A percentile compares a stretch with the other conserved stretches of the same genome.
Conservation (phyloP, 768 basidiomycete species). For the Pleurotus cornucopiae region DNA sequence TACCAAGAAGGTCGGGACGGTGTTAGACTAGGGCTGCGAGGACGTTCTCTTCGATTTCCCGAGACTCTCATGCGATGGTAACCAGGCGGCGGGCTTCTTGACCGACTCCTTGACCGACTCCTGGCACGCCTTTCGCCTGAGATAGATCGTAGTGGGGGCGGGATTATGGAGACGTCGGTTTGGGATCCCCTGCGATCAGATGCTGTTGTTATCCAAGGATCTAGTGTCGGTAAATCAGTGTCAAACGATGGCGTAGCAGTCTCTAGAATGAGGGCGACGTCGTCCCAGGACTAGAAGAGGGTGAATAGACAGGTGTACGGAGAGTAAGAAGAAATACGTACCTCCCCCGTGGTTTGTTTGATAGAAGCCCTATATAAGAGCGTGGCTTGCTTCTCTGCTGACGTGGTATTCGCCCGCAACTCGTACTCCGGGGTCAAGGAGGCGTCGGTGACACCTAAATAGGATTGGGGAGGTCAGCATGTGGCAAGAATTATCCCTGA, state of each 20-base stretch:
- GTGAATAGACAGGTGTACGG: not conserved
- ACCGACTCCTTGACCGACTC: not conserved
- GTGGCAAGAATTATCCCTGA: not conserved
- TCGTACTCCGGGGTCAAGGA: slow-evolving; percentile 34
- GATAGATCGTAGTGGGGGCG: too few species aligned
- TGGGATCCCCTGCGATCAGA: not conserved
- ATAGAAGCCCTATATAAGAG: slow-evolving; percentile 36
- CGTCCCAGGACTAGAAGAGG: slow-evolving; percentile 16
- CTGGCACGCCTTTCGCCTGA: too few species aligned
- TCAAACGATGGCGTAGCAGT: slow-evolving; percentile 19
- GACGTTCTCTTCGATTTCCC: not conserved
- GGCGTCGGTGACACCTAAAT: slow-evolving; percentile 12
- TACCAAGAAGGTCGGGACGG: too few species aligned
- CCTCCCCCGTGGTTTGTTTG: slow-evolving; percentile 37
- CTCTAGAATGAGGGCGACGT: slow-evolving; percentile 17
- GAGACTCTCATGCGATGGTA: not conserved
- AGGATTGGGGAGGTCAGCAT: not conserved
- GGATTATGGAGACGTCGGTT: not conserved
- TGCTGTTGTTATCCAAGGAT: not conserved
- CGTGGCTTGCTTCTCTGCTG: slow-evolving; percentile 24
- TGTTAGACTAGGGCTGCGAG: not conserved
- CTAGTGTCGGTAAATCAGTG: slow-evolving; percentile 13
- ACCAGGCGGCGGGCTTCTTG: not conserved
- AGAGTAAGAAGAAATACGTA: slow-evolving; percentile 8
- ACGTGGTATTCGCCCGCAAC: slow-evolving; percentile 31